Evolutionary conservation across 306 rosid genomes (phyloP).

Genomic region (Medicago arabica): DNA sequence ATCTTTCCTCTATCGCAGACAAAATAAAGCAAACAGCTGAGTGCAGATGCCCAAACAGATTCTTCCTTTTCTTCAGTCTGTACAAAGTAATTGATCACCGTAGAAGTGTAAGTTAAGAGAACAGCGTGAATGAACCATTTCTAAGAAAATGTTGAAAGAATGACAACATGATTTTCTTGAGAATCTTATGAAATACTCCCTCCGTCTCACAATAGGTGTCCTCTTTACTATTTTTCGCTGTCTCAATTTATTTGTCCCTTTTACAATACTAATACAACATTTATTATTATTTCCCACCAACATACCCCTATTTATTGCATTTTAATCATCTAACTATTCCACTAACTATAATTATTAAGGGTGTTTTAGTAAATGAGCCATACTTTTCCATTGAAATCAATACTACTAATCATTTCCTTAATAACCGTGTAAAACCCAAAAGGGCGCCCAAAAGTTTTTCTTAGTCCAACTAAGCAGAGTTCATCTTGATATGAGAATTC

Average conservation of each 20-base stretch:
- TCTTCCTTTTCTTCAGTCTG: constrained; percentile 95
- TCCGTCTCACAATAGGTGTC: too few relatives aligned
- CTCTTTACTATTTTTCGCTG: too few relatives aligned
- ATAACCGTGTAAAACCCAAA: too few relatives aligned
- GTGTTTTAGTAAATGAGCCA: too few relatives aligned
- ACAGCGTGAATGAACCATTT: constrained; percentile 17
- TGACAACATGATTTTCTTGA: constrained; percentile 9
- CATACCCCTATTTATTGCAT: too few relatives aligned
- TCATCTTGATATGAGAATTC: constrained; percentile 17
- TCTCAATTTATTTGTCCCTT: too few relatives aligned
- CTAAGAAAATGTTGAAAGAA: constrained; percentile 23
- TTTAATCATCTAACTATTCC: too few relatives aligned
- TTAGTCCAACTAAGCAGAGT: constrained; percentile 9
- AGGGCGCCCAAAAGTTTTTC: not conserved
- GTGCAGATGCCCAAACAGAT: constrained; percentile 98
- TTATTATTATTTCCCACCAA: too few relatives aligned
- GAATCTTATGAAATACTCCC: constrained; percentile 1
- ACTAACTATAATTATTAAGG: too few relatives aligned
- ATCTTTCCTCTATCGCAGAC: constrained; percentile 94
- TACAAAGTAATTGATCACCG: constrained; percentile 35
- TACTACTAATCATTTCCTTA: too few relatives aligned
- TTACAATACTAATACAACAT: too few relatives aligned
- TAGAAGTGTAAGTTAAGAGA: constrained; percentile 22
- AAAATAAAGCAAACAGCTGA: constrained; percentile 97
- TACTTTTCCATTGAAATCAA: too few relatives aligned